These are phyloP conservation scores for Aspergillus hiratsukae DNA, from an alignment of 2,329 filamentous ascomycete species.

Conservation along the genomic window DNA sequence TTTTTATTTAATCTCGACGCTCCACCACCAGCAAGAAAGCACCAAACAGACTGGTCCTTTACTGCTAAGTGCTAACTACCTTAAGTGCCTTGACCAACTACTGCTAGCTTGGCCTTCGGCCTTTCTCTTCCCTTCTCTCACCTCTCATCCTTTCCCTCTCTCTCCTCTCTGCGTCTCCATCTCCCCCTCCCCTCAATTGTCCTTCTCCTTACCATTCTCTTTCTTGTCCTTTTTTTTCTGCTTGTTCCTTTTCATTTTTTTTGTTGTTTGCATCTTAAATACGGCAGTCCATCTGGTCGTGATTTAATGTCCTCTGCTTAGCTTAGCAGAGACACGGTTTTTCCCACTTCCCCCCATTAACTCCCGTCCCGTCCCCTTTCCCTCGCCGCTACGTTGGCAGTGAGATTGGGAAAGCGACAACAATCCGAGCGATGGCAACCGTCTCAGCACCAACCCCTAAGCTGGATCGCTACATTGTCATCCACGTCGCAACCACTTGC, in stretches of 20 bases:
- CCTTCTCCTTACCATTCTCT: constrained; percentile 13
- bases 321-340: constrained; percentile 24
- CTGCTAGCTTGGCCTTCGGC: neutral
- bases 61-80: constrained; percentile 7
- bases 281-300: constrained; percentile 25
- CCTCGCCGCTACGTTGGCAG: constrained; percentile 25
- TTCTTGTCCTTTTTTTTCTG: constrained; percentile 12
- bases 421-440: constrained; percentile 39
- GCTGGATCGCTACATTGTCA: constrained; percentile 94
- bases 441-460: constrained; percentile 56
- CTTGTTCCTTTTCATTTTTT: constrained; percentile 17
- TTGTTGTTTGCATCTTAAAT: constrained; percentile 26
- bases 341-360: constrained; percentile 9
- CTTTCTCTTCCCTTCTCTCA: constrained; percentile 21
- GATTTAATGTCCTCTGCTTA: constrained; percentile 11
- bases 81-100: neutral
- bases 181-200: constrained; percentile 11
- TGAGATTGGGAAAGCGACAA: constrained; percentile 14
- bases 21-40: constrained; percentile 22
- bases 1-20: constrained; percentile 25
- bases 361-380: constrained; percentile 8
- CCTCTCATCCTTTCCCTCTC: constrained; percentile 24
- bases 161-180: constrained; percentile 16
- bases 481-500: constrained; percentile 97
- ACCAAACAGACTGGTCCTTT: constrained; percentile 14